phyloP scores from a whole-genome alignment of 495 filamentous ascomycete species.

The Schizothecium vesticola region DNA sequence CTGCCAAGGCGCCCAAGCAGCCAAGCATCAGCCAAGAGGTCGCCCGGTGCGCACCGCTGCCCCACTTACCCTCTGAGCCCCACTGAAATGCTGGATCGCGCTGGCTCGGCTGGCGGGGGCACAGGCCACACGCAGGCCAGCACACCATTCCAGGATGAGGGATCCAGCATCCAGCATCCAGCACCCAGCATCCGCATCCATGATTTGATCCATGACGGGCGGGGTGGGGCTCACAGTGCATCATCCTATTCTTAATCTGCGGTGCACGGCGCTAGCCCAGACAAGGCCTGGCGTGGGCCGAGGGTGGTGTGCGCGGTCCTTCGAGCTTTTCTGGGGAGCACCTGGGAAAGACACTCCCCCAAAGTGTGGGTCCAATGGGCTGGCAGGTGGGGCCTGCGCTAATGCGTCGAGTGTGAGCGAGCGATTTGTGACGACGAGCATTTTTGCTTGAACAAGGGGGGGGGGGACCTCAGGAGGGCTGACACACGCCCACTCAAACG shows the following conservation, averaged over 20 bases:
- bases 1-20: neutral
- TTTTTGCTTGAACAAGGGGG: conserved; percentile 20
- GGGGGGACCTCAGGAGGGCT: conserved; percentile 15
- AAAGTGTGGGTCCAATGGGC: conserved; percentile 3
- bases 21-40: neutral
- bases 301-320: conserved; percentile 16
- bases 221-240: conserved; percentile 25
- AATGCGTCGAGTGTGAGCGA: conserved; percentile 20
- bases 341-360: neutral
- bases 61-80: neutral
- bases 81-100: conserved; percentile 1
- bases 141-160: conserved; percentile 20
- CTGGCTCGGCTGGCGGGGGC: conserved; percentile 12
- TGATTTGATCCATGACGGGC: conserved; percentile 6
- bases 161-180: neutral
- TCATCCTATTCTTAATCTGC: conserved; percentile 34
- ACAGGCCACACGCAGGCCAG: conserved; percentile 25
- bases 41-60: conserved; percentile 2
- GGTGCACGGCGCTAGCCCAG: conserved; percentile 24
- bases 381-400: conserved; percentile 22
- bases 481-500: conserved; percentile 32
- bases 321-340: neutral
- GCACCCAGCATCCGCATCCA: neutral
- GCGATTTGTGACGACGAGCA: conserved; percentile 30
- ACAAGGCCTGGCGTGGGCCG: conserved; percentile 22